Evolutionary conservation across 371 early-diverging fungal genomes (phyloP).

Genomic region (Mucor lusitanicus): DNA sequence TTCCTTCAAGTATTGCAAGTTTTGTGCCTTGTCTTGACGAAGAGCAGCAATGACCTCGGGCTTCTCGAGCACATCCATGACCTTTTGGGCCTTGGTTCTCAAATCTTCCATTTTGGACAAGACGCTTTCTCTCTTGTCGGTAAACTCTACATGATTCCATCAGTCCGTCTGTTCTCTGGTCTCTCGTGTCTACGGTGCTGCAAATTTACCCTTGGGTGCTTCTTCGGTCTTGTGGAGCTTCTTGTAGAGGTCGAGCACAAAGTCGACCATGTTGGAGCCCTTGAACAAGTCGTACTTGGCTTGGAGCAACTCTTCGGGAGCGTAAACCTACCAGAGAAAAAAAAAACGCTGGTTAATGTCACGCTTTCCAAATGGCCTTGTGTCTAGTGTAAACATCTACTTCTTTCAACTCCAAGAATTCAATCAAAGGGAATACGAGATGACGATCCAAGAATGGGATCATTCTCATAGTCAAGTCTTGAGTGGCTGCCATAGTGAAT

Average conservation of each 20-base stretch:
- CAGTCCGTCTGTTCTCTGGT: background rate
- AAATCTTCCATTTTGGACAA: conserved; percentile 72
- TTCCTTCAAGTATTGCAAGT: conserved; percentile 81
- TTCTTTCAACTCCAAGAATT: conserved; percentile 82
- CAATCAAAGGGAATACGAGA: conserved; percentile 85
- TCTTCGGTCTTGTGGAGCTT: conserved; percentile 72
- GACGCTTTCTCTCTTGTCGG: conserved; percentile 74
- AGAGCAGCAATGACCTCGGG: conserved; percentile 87
- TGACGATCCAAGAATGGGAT: conserved; percentile 91
- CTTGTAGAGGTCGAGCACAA: conserved; percentile 78
- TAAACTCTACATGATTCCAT: conserved; percentile 23
- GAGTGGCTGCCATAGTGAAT: conserved; percentile 61
- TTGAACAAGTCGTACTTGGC: conserved; percentile 88
- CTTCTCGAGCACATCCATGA: conserved; percentile 88
- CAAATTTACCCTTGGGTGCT: conserved; percentile 63
- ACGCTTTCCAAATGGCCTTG: background rate
- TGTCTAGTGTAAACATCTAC: conserved; percentile 30
- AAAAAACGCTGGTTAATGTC: background rate
- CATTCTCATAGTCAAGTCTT: conserved; percentile 87
- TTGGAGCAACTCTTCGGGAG: conserved; percentile 69
- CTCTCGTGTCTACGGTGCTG: background rate
- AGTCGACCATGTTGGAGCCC: conserved; percentile 93
- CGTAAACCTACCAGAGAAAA: conserved; percentile 78
- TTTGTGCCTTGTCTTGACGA: conserved; percentile 90
- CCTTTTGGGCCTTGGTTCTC: conserved; percentile 77